phyloP scores from a whole-genome alignment of 495 filamentous ascomycete genomes.

The Jackrogersella multiformis region DNA sequence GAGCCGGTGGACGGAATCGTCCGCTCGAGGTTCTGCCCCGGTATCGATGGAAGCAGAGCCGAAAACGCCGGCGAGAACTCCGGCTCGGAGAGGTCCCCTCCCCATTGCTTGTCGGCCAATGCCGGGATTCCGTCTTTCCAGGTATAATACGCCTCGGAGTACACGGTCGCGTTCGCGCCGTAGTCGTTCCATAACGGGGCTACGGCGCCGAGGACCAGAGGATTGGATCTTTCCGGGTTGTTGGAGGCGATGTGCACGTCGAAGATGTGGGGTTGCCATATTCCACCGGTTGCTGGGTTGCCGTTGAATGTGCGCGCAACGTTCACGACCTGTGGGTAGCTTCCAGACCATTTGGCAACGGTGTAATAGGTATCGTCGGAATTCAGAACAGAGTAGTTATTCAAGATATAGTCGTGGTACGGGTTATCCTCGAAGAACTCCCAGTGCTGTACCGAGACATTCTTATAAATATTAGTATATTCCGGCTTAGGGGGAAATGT shows the following conservation, averaged over 20 bases:
- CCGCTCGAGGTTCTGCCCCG: constrained; percentile 60
- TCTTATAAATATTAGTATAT: constrained; percentile 54
- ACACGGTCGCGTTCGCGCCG: constrained; percentile 58
- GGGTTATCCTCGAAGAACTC: constrained; percentile 58
- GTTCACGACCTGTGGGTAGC: constrained; percentile 55
- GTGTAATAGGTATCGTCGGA: constrained; percentile 62
- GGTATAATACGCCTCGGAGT: constrained; percentile 59
- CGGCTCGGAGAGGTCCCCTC: constrained; percentile 52
- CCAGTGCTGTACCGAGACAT: constrained; percentile 54
- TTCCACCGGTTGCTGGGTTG: constrained; percentile 49
- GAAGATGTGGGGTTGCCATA: constrained; percentile 59
- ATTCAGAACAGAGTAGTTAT: constrained; percentile 62
- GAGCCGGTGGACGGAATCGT: constrained; percentile 49
- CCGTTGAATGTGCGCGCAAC: constrained; percentile 57
- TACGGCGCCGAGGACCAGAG: constrained; percentile 55
- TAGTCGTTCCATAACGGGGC: constrained; percentile 64
- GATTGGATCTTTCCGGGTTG: constrained; percentile 53
- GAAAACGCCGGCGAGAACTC: constrained; percentile 54
- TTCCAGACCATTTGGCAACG: constrained; percentile 58
- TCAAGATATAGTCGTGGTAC: constrained; percentile 58
- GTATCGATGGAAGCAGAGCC: constrained; percentile 49
- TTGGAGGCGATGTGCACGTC: constrained; percentile 55
- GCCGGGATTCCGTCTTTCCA: constrained; percentile 60
- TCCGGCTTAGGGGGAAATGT: constrained; percentile 56
- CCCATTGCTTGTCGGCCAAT: constrained; percentile 65